A percentile compares a stretch with the other conserved stretches of the same genome.
Evolutionary conservation across 83 land plant genomes (phyloP).

Genomic region (Isoetes engelmannii): DNA sequence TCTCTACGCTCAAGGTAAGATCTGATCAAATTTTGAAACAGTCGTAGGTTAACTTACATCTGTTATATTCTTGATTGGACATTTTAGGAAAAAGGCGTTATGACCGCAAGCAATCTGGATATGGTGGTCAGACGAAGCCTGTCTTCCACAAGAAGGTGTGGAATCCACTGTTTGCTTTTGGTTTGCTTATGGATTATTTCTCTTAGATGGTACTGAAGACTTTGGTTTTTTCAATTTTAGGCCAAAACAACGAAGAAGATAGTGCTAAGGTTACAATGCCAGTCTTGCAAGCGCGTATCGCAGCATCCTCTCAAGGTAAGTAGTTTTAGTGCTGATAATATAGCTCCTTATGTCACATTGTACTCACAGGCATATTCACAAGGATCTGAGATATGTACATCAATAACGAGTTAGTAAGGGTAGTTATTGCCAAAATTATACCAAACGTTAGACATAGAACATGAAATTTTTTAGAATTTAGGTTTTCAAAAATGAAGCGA

Average conservation of each 20-base stretch:
- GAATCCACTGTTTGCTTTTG: neutral
- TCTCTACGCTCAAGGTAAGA: constrained; percentile 47
- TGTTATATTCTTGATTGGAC: constrained; percentile 1
- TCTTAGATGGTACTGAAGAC: neutral
- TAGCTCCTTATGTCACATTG: too few relatives aligned
- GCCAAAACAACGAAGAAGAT: constrained; percentile 79
- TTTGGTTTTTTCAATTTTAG: constrained; percentile 20
- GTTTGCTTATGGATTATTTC: neutral
- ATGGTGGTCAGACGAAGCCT: constrained; percentile 80
- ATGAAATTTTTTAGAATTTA: too few relatives aligned
- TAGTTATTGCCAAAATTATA: too few relatives aligned
- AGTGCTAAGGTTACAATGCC: constrained; percentile 68
- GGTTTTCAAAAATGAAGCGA: too few relatives aligned
- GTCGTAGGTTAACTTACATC: neutral
- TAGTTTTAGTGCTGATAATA: too few relatives aligned
- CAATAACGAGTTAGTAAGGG: too few relatives aligned
- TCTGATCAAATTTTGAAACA: neutral
- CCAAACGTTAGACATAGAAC: too few relatives aligned
- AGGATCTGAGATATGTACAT: too few relatives aligned
- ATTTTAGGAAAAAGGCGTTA: constrained; percentile 61
- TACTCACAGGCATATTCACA: too few relatives aligned
- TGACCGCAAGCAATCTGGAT: constrained; percentile 74
- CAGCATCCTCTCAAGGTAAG: constrained; percentile 28
- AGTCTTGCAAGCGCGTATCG: constrained; percentile 65
- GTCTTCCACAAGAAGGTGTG: constrained; percentile 72